phyloP scores from a whole-genome alignment of 768 basidiomycete species.

The Rickenella mellea region DNA sequence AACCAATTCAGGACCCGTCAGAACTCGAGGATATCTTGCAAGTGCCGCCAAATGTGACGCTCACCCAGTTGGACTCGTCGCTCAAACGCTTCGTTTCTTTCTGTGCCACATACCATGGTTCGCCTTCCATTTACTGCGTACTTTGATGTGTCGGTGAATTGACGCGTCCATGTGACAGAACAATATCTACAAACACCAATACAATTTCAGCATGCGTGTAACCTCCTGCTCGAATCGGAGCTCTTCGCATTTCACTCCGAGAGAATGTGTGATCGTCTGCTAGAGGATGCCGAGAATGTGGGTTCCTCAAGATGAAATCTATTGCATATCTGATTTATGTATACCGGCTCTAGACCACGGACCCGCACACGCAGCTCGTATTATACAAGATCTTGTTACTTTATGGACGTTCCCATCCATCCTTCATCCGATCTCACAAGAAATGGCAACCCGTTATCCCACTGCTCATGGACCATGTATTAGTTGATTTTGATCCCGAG shows the following conservation, averaged over 20 bases:
- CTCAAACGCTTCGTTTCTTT: slow-evolving; percentile 68
- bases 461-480: slow-evolving; percentile 74
- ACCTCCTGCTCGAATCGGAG: slow-evolving; percentile 70
- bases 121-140: slow-evolving; percentile 16
- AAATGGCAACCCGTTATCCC: slow-evolving; percentile 81
- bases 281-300: slow-evolving; percentile 61
- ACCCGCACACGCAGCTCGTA: slow-evolving; percentile 78
- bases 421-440: slow-evolving; percentile 70
- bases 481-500: slow-evolving; percentile 74
- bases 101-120: slow-evolving; percentile 82
- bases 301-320: slow-evolving; percentile 17
- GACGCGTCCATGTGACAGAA: slow-evolving; percentile 39
- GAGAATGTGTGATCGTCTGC: slow-evolving; percentile 76
- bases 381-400: slow-evolving; percentile 68
- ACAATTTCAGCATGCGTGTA: slow-evolving; percentile 79
- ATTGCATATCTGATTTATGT: slow-evolving; percentile 7
- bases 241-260: slow-evolving; percentile 88
- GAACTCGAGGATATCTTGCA: slow-evolving; percentile 82
- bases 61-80: slow-evolving; percentile 71
- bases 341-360: slow-evolving; percentile 50
- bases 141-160: slow-evolving; percentile 1
- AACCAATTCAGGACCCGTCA: no score
- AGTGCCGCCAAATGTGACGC: slow-evolving; percentile 52
- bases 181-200: slow-evolving; percentile 76
- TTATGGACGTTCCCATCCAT: slow-evolving; percentile 58